These are phyloP conservation scores for Verbena officinalis DNA, from an alignment of 257 asterid species.

Conservation along the genomic window DNA sequence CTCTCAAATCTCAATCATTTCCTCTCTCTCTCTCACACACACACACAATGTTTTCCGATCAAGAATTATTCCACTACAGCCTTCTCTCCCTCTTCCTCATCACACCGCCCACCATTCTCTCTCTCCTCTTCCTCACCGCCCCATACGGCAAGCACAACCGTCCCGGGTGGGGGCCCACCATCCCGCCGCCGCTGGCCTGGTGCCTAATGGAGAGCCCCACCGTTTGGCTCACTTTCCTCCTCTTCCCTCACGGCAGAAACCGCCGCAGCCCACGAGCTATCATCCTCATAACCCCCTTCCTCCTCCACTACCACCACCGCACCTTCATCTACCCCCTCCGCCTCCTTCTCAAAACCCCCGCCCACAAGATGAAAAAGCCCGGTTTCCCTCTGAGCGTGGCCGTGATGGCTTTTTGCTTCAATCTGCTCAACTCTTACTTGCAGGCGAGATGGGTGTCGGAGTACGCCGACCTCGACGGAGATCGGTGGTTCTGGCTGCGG, in stretches of 20 bases:
- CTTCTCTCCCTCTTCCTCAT: slow-evolving; percentile 42
- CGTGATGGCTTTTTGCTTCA: slow-evolving; percentile 46
- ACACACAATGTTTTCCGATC: slow-evolving; percentile 40
- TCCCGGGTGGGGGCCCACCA: slow-evolving; percentile 66
- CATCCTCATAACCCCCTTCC: slow-evolving; percentile 52
- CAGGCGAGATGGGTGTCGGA: slow-evolving; percentile 65
- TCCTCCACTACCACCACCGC: slow-evolving; percentile 73
- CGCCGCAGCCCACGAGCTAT: slow-evolving; percentile 39
- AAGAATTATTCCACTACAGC: slow-evolving; percentile 36
- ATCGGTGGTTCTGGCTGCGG: slow-evolving; percentile 45
- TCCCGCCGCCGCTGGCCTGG: slow-evolving; percentile 71
- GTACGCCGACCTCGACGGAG: slow-evolving; percentile 42
- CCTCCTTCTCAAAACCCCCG: slow-evolving; percentile 30
- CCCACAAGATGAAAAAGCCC: slow-evolving; percentile 26
- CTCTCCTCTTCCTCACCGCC: slow-evolving; percentile 65
- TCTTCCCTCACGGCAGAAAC: slow-evolving; percentile 62
- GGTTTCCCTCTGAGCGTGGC: slow-evolving; percentile 55
- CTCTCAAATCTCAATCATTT: no score
- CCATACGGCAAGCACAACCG: slow-evolving; percentile 78
- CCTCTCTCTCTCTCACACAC: no score
- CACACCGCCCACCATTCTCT: slow-evolving; percentile 52
- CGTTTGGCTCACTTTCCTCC: slow-evolving; percentile 60
- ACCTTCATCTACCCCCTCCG: slow-evolving; percentile 57
- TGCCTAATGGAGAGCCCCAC: slow-evolving; percentile 74
- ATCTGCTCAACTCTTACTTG: slow-evolving; percentile 54